A percentile compares a stretch with the other conserved stretches of the same genome.
phyloP scores from a whole-genome alignment of 129 eudicot species.

The Saposhnikovia divaricata region DNA sequence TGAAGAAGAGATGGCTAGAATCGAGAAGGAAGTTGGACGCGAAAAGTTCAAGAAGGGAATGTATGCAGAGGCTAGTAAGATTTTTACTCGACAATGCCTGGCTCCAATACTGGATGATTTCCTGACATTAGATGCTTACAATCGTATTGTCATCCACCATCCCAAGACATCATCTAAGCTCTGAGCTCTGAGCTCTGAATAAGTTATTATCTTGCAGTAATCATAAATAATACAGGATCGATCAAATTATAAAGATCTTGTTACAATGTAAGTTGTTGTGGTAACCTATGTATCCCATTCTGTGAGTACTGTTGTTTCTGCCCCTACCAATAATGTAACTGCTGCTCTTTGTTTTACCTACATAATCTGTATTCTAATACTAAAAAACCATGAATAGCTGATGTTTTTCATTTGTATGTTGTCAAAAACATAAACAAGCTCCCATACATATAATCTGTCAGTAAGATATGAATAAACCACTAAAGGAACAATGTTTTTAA shows the following conservation, averaged over 20 bases:
- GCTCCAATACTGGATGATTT: constrained; percentile 61
- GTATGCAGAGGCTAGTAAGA: constrained; percentile 74
- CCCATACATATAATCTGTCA: neutral
- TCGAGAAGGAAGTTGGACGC: constrained; percentile 62
- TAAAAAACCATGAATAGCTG: neutral
- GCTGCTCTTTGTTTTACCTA: neutral
- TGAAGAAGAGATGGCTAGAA: constrained; percentile 80
- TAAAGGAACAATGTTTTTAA: no score
- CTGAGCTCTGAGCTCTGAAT: constrained; percentile 54
- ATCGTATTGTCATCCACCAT: constrained; percentile 59
- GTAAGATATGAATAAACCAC: no score
- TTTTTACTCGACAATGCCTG: constrained; percentile 63
- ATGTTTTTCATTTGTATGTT: neutral
- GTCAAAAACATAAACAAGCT: neutral
- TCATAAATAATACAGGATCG: neutral
- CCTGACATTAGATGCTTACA: constrained; percentile 69
- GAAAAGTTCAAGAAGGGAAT: constrained; percentile 68
- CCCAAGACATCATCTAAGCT: constrained; percentile 65
- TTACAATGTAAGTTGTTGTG: neutral
- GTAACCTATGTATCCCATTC: neutral
- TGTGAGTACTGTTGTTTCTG: neutral
- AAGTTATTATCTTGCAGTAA: neutral
- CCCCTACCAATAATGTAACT: neutral
- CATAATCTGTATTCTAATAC: neutral
- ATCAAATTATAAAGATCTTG: neutral